Conservation (phyloP, 2,329 filamentous ascomycete genomes). For the Davidsoniella virescens region DNA sequence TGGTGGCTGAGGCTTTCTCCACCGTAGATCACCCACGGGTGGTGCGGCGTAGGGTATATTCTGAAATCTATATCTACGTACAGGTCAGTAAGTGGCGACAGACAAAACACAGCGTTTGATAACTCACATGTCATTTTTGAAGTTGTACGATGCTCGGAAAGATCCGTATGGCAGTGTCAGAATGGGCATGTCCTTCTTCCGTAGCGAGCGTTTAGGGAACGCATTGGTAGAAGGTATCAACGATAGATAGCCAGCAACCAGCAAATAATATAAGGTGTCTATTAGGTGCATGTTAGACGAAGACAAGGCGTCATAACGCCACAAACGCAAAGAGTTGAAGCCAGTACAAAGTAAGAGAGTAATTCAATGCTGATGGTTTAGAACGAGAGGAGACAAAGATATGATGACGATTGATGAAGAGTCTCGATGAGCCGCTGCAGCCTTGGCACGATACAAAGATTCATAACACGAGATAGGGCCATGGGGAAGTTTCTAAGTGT, state of each 20-base stretch:
- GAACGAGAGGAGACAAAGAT: background rate
- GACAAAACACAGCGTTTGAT: background rate
- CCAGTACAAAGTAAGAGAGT: too few species aligned
- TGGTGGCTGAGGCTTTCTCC: slow-evolving; percentile 24
- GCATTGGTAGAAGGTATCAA: background rate
- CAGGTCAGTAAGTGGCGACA: background rate
- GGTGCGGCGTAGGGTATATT: slow-evolving; percentile 29
- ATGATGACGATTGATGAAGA: too few species aligned
- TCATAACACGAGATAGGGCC: too few species aligned
- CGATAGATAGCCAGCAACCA: slow-evolving; percentile 2
- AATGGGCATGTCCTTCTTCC: slow-evolving; percentile 10
- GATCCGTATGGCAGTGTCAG: slow-evolving; percentile 14
- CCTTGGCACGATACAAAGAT: too few species aligned
- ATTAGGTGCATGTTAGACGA: slow-evolving; percentile 1
- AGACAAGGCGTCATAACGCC: background rate
- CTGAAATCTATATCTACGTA: slow-evolving; percentile 19
- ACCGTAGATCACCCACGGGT: slow-evolving; percentile 24
- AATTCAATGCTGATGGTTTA: background rate
- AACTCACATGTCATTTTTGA: slow-evolving; percentile 13
- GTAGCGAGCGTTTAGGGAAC: slow-evolving; percentile 2
- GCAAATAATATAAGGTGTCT: slow-evolving; percentile 4
- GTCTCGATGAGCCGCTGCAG: too few species aligned
- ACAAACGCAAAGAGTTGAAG: background rate
- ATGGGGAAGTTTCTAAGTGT: too few species aligned
- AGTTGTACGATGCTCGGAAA: slow-evolving; percentile 12